Base-by-base conservation (phyloP, 306 rosid genomes). In the Glycine soja region DNA sequence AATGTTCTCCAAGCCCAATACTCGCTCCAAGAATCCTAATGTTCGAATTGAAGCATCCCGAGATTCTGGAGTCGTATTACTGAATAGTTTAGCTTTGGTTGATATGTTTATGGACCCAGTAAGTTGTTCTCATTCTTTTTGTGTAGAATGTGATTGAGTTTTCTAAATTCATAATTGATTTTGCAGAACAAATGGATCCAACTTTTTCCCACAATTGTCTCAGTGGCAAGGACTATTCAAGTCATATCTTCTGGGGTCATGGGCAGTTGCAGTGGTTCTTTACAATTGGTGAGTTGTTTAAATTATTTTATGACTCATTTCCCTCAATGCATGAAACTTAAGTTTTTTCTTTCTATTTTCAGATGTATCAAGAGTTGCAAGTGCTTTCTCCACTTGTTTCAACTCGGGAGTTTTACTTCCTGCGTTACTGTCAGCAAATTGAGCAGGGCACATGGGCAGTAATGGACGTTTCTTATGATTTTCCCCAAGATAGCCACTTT, bases 361-460 rank as follows among this genome's bases (percentile, higher is more conserved):
- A 95, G 99, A 93, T 95, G 97, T 85, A 95, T 76, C 89, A 82
- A 76, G 99, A 95, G 83, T 54, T 91, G 87, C 97, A 89, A 83
- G 88, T 89, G 81, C 95, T 91, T 59, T 88, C 99, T 15, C 97
- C 97, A 30, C 84, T 91, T 80, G 97, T 90, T 56, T 87, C 97
- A n/a, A 91, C 97, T 19, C 75, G 97, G 43, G 95, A 90, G 47
- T 95, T 95, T 84, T 90, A 89, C 82, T 84, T 90, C 75, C 92
- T 95, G 53, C 92, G 97, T 16, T 86, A 82, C 43, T 93, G 97
- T 82, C 97, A 88, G 69, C 97, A 91, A 87, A 91, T 95, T 4
- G 97, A 95, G 77, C 95, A 88, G 77, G 97, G 97, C 15, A 65
- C 65, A 24, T 95, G 99, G 99, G 97, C 95, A 4, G 61, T 95